These are phyloP conservation scores for Apiospora marii DNA, from an alignment of 2,329 filamentous ascomycete genomes.

Conservation along the genomic window DNA sequence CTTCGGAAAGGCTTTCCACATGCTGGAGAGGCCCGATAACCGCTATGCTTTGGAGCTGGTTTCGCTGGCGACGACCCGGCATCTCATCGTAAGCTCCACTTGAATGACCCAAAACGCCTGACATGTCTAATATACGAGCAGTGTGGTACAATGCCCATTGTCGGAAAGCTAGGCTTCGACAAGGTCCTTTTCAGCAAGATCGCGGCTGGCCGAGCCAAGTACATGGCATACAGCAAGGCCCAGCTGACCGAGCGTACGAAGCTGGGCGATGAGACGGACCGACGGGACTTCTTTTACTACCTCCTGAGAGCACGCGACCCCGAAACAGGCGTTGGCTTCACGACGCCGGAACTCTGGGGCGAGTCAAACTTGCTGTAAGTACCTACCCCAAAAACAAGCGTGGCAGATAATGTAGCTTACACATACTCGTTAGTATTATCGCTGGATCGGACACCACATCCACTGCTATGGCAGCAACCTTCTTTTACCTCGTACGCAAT, in stretches of 20 bases:
- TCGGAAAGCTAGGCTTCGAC: slow-evolving; percentile 72
- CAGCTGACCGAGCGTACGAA: slow-evolving; percentile 73
- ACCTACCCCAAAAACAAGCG: background rate
- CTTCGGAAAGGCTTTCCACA: slow-evolving; percentile 69
- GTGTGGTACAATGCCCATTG: slow-evolving; percentile 76
- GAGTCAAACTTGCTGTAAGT: slow-evolving; percentile 72
- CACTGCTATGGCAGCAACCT: slow-evolving; percentile 68
- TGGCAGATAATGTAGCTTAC: background rate
- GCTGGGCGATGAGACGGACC: slow-evolving; percentile 69
- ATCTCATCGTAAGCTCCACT: slow-evolving; percentile 67
- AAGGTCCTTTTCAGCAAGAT: slow-evolving; percentile 73
- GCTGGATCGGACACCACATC: slow-evolving; percentile 77
- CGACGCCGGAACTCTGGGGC: slow-evolving; percentile 72
- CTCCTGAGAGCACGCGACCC: slow-evolving; percentile 75
- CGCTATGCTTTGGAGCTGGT: slow-evolving; percentile 73
- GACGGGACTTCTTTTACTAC: slow-evolving; percentile 80
- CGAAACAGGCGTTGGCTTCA: slow-evolving; percentile 73
- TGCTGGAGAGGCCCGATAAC: slow-evolving; percentile 66
- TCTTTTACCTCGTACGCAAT: slow-evolving; percentile 69
- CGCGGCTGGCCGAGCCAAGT: slow-evolving; percentile 70
- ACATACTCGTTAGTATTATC: slow-evolving; percentile 60
- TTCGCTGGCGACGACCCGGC: slow-evolving; percentile 71
- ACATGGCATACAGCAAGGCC: slow-evolving; percentile 74
- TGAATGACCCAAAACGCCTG: background rate
- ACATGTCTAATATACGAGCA: slow-evolving; percentile 38